Conservation (phyloP, 83 land plant genomes). For the Thuja plicata region DNA sequence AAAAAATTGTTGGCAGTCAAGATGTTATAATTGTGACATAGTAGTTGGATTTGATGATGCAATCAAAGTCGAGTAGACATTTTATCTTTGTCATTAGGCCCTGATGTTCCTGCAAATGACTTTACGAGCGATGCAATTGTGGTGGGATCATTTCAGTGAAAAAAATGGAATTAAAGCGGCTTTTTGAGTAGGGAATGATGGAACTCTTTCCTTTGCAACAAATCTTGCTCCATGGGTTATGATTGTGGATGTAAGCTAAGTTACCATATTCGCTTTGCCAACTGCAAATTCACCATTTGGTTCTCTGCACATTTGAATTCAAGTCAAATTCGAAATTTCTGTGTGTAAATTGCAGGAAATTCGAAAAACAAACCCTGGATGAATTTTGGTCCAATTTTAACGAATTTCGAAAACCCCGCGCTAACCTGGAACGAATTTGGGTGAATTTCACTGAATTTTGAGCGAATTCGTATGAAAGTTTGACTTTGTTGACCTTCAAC, state of each 20-base stretch:
- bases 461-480: no score
- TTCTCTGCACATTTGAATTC: no score
- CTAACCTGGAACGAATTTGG: no score
- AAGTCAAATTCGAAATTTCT: no score
- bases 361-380: no score
- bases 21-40: slow-evolving; percentile 70
- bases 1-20: slow-evolving; percentile 73
- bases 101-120: slow-evolving; percentile 60
- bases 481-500: no score
- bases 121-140: slow-evolving; percentile 67
- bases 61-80: slow-evolving; percentile 72
- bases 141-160: slow-evolving; percentile 71
- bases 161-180: slow-evolving; percentile 45
- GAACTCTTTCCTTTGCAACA: slow-evolving; percentile 47
- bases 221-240: slow-evolving; percentile 81
- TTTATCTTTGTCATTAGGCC: slow-evolving; percentile 67
- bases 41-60: slow-evolving; percentile 85
- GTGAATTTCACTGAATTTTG: no score
- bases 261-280: no score
- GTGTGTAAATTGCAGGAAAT: no score
- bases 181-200: slow-evolving; percentile 72
- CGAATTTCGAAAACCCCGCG: no score
- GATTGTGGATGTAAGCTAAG: slow-evolving; percentile 51
- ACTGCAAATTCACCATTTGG: no score
- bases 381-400: no score